phyloP scores from a whole-genome alignment of 1,284 basidiomycete genomes.

The Afroboletus lepidellus region DNA sequence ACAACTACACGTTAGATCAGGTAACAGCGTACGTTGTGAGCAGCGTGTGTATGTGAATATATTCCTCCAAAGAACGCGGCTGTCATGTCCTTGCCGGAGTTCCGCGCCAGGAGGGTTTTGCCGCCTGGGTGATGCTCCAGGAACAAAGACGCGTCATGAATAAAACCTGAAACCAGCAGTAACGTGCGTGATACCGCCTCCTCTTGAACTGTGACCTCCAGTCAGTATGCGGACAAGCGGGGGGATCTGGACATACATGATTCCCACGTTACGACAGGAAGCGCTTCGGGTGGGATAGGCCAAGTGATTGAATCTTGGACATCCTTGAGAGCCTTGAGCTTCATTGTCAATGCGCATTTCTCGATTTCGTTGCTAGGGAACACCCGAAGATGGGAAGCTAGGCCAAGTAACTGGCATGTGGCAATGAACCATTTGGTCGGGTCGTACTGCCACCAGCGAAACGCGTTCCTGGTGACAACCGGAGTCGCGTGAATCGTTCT shows the following conservation, averaged over 20 bases:
- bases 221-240: constrained; percentile 6
- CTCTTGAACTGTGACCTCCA: constrained; percentile 51
- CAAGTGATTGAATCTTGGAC: constrained; percentile 67
- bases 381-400: constrained; percentile 75
- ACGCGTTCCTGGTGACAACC: constrained; percentile 41
- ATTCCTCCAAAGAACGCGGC: constrained; percentile 82
- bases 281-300: constrained; percentile 61
- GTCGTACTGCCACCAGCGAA: constrained; percentile 72
- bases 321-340: constrained; percentile 70
- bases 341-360: constrained; percentile 82
- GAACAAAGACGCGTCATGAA: constrained; percentile 82
- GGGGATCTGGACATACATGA: constrained; percentile 50
- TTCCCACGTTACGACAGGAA: constrained; percentile 83
- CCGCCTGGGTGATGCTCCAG: constrained; percentile 84
- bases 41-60: constrained; percentile 83
- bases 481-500: constrained; percentile 4
- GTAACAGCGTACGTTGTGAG: constrained; percentile 62
- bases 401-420: constrained; percentile 56
- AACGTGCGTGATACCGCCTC: constrained; percentile 65
- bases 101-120: constrained; percentile 54
- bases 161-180: constrained; percentile 80
- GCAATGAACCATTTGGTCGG: constrained; percentile 86
- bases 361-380: constrained; percentile 88
- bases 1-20: background rate
- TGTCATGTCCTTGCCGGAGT: constrained; percentile 80